Conservation (phyloP, 177 flowering plant genomes). For the Tripterygium wilfordii region DNA sequence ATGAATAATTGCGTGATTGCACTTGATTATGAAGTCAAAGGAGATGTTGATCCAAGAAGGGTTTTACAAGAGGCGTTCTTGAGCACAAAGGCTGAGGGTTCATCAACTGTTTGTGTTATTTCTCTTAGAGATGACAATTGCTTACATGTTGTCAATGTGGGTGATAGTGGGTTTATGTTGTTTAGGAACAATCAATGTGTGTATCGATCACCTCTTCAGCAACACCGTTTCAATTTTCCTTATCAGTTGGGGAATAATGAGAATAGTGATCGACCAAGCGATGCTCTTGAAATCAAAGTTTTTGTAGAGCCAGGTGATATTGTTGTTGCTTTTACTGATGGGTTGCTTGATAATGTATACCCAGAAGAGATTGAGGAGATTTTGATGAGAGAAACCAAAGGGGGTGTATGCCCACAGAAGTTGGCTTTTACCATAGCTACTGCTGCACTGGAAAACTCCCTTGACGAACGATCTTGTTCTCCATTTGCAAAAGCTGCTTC, state of each 20-base stretch:
- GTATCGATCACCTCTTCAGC: not conserved
- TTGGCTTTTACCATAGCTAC: not conserved
- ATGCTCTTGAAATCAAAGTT: not conserved
- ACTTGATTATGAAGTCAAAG: not conserved
- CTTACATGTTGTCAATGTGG: not conserved
- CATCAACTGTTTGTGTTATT: not conserved
- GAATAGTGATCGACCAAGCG: not conserved
- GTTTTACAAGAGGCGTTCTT: not conserved
- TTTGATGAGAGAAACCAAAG: not conserved
- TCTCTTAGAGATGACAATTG: not conserved
- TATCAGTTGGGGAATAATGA: not conserved
- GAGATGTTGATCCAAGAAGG: not conserved
- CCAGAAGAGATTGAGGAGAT: not conserved
- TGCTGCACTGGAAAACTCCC: not conserved
- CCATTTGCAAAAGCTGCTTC: no score
- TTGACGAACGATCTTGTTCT: no score
- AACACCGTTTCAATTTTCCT: not conserved
- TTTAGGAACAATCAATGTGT: not conserved
- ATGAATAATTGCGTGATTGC: not conserved
- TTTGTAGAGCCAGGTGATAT: not conserved
- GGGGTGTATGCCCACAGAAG: not conserved
- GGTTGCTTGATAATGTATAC: not conserved
- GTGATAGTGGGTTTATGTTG: not conserved
- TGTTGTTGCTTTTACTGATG: not conserved
- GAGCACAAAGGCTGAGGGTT: not conserved